These are phyloP conservation scores for Elsinoe batatas DNA, from an alignment of 2,329 filamentous ascomycete genomes.

Conservation along the genomic window DNA sequence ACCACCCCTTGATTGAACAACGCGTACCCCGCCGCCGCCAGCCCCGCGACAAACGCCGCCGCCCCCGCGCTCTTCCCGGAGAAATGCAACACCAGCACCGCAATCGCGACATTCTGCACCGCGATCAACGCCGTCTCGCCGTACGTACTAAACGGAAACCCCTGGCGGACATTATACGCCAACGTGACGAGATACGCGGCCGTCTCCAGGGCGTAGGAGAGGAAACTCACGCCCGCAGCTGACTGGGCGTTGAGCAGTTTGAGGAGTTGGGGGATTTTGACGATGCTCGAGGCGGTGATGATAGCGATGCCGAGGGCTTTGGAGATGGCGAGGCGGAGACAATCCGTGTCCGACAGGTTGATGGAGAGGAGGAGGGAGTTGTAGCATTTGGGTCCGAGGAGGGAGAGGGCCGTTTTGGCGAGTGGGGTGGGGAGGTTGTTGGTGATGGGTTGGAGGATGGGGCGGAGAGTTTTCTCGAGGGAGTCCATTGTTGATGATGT, in stretches of 20 bases:
- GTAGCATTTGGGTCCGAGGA: slow-evolving; percentile 78
- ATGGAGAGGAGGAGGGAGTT: slow-evolving; percentile 74
- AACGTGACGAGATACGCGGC: slow-evolving; percentile 77
- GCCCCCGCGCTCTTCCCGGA: slow-evolving; percentile 58
- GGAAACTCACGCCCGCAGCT: slow-evolving; percentile 73
- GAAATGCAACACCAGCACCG: slow-evolving; percentile 76
- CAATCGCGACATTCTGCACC: slow-evolving; percentile 84
- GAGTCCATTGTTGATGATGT: slow-evolving; percentile 32
- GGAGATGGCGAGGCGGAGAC: slow-evolving; percentile 80
- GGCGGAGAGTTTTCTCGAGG: slow-evolving; percentile 35
- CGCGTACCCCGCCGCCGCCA: slow-evolving; percentile 59
- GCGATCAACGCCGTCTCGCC: slow-evolving; percentile 91
- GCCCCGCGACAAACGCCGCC: slow-evolving; percentile 65
- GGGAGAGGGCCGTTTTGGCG: slow-evolving; percentile 61
- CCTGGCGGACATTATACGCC: slow-evolving; percentile 83
- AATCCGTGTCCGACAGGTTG: slow-evolving; percentile 64
- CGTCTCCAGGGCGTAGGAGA: slow-evolving; percentile 89
- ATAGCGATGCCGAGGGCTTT: slow-evolving; percentile 92
- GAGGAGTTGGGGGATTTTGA: slow-evolving; percentile 94
- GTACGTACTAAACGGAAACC: slow-evolving; percentile 92
- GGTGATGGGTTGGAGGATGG: slow-evolving; percentile 35
- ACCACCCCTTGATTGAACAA: slow-evolving; percentile 60
- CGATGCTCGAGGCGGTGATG: slow-evolving; percentile 76
- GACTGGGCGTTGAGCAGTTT: slow-evolving; percentile 79
- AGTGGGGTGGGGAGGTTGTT: slow-evolving; percentile 56